These are phyloP conservation scores for Pichia sp. DNA, from an alignment of 1,139 yeast genomes.

Conservation along the genomic window DNA sequence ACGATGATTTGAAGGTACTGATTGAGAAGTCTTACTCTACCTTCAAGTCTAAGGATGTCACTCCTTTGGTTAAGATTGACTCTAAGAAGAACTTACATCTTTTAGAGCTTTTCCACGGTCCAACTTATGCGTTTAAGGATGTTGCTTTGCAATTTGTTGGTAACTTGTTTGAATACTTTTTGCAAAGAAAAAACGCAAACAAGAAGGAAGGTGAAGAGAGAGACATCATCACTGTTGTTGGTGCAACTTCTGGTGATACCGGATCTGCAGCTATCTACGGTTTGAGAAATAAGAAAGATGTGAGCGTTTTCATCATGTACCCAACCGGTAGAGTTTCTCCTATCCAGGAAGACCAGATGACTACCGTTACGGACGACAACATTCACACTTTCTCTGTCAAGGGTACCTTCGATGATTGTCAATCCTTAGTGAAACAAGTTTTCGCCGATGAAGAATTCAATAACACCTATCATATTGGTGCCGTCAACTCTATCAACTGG, in stretches of 20 bases:
- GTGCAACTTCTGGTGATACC: constrained; percentile 99
- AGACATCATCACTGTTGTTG: constrained; percentile 88
- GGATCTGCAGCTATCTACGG: constrained; percentile 99
- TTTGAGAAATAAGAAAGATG: constrained; percentile 91
- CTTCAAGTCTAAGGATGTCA: constrained; percentile 76
- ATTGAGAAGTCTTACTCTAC: constrained; percentile 75
- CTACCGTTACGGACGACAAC: constrained; percentile 89
- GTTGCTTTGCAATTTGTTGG: constrained; percentile 98
- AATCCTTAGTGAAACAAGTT: constrained; percentile 87
- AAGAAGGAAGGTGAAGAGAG: constrained; percentile 49
- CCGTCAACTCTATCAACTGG: constrained; percentile 98
- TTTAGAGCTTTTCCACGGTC: constrained; percentile 95
- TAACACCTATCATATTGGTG: constrained; percentile 87
- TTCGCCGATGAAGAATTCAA: constrained; percentile 89
- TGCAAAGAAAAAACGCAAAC: constrained; percentile 65
- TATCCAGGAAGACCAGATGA: constrained; percentile 97
- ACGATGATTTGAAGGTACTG: constrained; percentile 55
- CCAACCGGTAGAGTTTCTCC: constrained; percentile 98
- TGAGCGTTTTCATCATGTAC: constrained; percentile 87
- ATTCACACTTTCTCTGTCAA: constrained; percentile 92
- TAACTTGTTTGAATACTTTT: constrained; percentile 86
- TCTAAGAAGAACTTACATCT: constrained; percentile 49
- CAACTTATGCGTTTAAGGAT: constrained; percentile 97
- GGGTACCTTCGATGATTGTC: constrained; percentile 98
- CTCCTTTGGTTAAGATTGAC: constrained; percentile 67